phyloP scores from a whole-genome alignment of 106 monocot genomes.

The Narthecium ossifragum region DNA sequence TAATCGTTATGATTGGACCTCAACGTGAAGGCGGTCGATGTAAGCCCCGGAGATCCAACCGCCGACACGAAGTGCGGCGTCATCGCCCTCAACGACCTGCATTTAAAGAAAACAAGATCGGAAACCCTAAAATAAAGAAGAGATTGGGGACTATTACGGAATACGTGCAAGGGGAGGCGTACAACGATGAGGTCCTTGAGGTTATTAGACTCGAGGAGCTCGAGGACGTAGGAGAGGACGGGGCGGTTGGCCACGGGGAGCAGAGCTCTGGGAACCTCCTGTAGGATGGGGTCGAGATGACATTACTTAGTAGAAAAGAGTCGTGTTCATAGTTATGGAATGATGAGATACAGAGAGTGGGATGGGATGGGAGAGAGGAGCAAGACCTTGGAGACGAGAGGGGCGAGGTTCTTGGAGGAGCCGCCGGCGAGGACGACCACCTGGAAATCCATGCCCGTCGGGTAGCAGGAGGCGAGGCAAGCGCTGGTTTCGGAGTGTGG shows the following conservation, averaged over 20 bases:
- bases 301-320: no score
- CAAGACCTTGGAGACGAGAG: constrained; percentile 73
- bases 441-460: constrained; percentile 89
- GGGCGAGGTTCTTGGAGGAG: constrained; percentile 53
- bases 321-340: no score
- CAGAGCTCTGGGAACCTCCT: constrained; percentile 88
- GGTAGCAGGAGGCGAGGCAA: no score
- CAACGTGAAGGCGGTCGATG: constrained; percentile 74
- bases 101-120: not conserved
- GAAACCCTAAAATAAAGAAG: not conserved
- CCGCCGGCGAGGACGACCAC: constrained; percentile 97
- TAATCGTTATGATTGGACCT: no score
- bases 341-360: not conserved
- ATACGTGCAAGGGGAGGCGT: not conserved
- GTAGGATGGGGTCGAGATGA: not conserved
- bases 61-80: constrained; percentile 54
- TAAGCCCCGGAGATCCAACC: constrained; percentile 84
- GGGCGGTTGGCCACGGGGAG: constrained; percentile 96
- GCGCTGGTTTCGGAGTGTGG: no score
- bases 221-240: constrained; percentile 89
- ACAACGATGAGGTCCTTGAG: constrained; percentile 90
- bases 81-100: constrained; percentile 75
- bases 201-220: constrained; percentile 86
- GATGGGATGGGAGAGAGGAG: not conserved
- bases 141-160: not conserved